Conservation (phyloP, 257 asterid genomes). For the Solanum neorickii region DNA sequence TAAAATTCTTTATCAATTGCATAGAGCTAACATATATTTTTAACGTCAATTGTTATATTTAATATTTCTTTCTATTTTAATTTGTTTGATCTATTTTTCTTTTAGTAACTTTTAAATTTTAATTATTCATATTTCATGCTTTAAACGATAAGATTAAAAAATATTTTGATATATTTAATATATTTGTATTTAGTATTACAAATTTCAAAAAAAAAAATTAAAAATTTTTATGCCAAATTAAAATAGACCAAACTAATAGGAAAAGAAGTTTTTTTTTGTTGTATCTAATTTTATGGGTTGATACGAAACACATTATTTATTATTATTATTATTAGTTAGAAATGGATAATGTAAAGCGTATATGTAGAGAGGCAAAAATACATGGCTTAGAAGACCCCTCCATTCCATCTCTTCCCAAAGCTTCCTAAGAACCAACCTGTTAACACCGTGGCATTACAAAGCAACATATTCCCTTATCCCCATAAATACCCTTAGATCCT, state of each 20-base stretch:
- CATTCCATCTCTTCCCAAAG: neutral
- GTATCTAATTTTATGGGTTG: neutral
- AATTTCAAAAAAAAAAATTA: no score
- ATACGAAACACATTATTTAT: neutral
- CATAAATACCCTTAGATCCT: constrained; percentile 1
- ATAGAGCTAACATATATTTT: no score
- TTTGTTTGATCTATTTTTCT: neutral
- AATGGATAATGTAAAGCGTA: neutral
- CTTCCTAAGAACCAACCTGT: neutral
- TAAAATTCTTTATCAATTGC: neutral
- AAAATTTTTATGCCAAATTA: neutral
- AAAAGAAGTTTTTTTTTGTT: no score
- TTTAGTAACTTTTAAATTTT: no score
- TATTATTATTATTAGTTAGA: neutral
- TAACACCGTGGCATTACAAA: constrained; percentile 53
- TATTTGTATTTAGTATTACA: no score
- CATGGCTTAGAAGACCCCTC: neutral
- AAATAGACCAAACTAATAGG: neutral
- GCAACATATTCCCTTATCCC: constrained; percentile 5
- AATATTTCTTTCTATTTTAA: no score
- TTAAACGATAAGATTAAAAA: no score
- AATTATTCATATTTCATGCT: no score
- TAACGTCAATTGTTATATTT: no score
- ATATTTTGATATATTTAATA: no score
- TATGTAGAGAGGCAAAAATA: neutral